Conservation (phyloP, 1,139 yeast genomes). For the Kodamaea ohmeri region DNA sequence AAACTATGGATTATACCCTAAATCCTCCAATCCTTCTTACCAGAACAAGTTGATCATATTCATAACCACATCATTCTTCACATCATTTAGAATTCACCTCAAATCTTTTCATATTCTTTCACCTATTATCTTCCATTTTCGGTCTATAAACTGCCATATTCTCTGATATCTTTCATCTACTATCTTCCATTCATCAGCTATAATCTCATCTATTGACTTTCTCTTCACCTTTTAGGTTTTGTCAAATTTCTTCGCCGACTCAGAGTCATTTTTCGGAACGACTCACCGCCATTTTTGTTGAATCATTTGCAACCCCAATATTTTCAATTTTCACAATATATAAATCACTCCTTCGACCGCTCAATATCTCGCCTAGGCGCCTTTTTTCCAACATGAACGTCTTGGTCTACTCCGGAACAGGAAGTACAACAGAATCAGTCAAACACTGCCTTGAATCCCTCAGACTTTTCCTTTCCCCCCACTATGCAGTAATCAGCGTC, state of each 20-base stretch:
- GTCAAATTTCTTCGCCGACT: background rate
- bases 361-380: background rate
- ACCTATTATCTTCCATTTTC: no score
- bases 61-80: no score
- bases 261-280: background rate
- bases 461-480: constrained; percentile 73
- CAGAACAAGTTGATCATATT: no score
- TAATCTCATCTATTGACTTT: no score
- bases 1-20: no score
- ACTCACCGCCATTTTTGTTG: background rate
- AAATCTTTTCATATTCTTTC: no score
- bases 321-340: background rate
- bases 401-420: constrained; percentile 78
- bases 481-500: constrained; percentile 80
- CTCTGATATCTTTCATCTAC: no score
- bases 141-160: no score
- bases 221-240: no score
- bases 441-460: constrained; percentile 79
- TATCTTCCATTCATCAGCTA: no score
- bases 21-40: no score
- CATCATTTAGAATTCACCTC: no score
- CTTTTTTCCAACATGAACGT: constrained; percentile 57
- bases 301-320: background rate
- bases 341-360: background rate
- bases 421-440: constrained; percentile 84